Evolutionary conservation across 2,329 filamentous ascomycete species (phyloP), one percentile per base, ranked within the genome.

Genomic region (Penicillium sp.): DNA sequence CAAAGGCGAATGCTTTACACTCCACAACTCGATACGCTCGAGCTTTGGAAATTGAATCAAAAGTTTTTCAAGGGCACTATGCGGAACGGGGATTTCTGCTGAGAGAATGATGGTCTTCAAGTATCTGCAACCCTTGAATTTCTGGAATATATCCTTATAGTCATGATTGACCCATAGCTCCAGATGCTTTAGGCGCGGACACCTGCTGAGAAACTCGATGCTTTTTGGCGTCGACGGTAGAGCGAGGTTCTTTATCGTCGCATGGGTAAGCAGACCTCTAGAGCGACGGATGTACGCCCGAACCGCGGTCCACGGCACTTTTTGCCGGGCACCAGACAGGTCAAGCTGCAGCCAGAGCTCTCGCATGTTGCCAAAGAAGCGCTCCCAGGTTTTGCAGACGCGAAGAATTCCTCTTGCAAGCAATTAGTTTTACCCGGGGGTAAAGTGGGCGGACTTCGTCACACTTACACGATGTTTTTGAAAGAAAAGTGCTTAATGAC

Each of bases 341-440:
- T 85, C 82, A 9, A 86, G 66, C 51, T 80, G 67, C 51, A 69
- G 71, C 80, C 83, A 84, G 1, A 83, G 69, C 7, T 68, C 67
- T 0, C 75, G 71, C 21, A 77, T 64, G 3, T 75, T 77, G 8
- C 66, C 68, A 10, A 85, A 70, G 37, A 83, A 78, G n/a, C 63
- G 67, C 9, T 75, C 70, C 84, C 84, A 87, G 41, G 71, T 68
- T 64, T 76, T 81, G 30, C 78, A 84, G 2, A 86, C 83, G 7
- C 79, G 75, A 37, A 81, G 73, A 23, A 80, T 76, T 33, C 64
- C 71, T 12, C 78, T 78, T 7, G 18, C 44, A 10, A 24, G 39
- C 57, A 17, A 54, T 49, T 29, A 45, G 18, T 40, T 23, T 3
- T 2, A 27, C 23, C n/a, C n/a, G 7, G 23, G 2, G 26, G 3